Percentiles rank a stretch among this genome's conserved stretches.
phyloP scores from a whole-genome alignment of 2,329 filamentous ascomycete genomes.

The Cadophora malorum region DNA sequence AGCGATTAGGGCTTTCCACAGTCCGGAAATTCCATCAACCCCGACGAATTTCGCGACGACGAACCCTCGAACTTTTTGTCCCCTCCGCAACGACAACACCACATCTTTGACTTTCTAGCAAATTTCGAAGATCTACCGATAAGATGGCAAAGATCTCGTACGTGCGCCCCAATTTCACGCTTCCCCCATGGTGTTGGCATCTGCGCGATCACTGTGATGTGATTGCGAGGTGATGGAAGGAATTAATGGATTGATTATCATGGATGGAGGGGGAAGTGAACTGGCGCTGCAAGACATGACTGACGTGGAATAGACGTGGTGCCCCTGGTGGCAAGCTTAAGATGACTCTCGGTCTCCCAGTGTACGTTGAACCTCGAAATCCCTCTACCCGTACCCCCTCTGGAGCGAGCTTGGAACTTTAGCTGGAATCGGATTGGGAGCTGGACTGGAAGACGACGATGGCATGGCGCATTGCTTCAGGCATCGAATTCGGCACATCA shows the following conservation, averaged over 20 bases:
- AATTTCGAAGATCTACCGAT: conserved; percentile 49
- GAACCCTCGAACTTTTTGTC: conserved; percentile 22
- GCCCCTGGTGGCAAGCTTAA: conserved; percentile 99
- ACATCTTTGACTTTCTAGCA: conserved; percentile 39
- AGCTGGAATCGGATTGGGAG: neutral
- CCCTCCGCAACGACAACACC: conserved; percentile 37
- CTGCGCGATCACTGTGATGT: too few relatives aligned
- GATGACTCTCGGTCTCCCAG: conserved; percentile 99
- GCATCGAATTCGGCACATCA: neutral
- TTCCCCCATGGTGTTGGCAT: too few relatives aligned
- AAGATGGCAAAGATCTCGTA: conserved; percentile 71
- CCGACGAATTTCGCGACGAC: conserved; percentile 30
- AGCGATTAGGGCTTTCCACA: conserved; percentile 39
- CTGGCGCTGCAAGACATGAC: conserved; percentile 16
- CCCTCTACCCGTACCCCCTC: neutral
- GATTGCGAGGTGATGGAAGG: neutral
- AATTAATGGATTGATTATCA: neutral
- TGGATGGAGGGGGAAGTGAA: conserved; percentile 4
- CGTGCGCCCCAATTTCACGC: conserved; percentile 49
- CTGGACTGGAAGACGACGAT: neutral
- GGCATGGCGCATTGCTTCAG: neutral
- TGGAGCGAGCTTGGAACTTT: neutral
- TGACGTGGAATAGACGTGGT: conserved; percentile 67
- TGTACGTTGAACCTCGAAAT: conserved; percentile 69
- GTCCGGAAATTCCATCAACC: conserved; percentile 27